These are phyloP conservation scores for Iris pallida DNA, from an alignment of 116 monocot species.

Conservation along the genomic window DNA sequence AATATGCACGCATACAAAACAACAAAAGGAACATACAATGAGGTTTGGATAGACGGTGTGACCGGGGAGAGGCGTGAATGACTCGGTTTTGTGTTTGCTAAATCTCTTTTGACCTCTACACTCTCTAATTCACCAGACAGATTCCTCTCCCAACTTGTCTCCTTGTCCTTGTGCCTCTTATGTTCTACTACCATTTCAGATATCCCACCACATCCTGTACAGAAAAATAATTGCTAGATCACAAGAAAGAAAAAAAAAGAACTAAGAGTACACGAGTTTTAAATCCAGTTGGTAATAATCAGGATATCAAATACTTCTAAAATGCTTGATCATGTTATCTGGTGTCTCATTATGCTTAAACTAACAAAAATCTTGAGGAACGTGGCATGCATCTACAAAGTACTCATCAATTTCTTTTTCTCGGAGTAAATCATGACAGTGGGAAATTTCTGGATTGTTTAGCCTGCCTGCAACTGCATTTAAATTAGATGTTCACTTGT, in stretches of 20 bases:
- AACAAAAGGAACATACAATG: constrained; percentile 21
- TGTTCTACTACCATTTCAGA: constrained; percentile 26
- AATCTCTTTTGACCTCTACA: constrained; percentile 9
- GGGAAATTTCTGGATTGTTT: no score
- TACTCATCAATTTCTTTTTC: no score
- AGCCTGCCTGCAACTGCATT: no score
- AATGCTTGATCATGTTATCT: no score
- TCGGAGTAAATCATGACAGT: no score
- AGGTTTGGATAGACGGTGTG: constrained; percentile 19
- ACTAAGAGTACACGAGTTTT: no score
- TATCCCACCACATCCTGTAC: constrained; percentile 22
- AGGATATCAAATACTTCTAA: no score
- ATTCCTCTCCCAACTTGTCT: constrained; percentile 11
- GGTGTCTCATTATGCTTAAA: no score
- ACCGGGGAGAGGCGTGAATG: constrained; percentile 23
- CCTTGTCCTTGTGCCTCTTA: constrained; percentile 19
- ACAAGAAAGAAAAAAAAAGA: neutral
- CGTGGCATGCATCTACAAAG: no score
- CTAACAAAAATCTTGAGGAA: no score
- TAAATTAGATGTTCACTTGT: no score
- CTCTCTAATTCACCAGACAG: constrained; percentile 9
- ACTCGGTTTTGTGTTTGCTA: neutral
- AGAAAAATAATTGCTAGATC: neutral
- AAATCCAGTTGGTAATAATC: no score
- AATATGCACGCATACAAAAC: neutral